Conservation (phyloP, 2,329 filamentous ascomycete species). For the Talaromyces sp. region DNA sequence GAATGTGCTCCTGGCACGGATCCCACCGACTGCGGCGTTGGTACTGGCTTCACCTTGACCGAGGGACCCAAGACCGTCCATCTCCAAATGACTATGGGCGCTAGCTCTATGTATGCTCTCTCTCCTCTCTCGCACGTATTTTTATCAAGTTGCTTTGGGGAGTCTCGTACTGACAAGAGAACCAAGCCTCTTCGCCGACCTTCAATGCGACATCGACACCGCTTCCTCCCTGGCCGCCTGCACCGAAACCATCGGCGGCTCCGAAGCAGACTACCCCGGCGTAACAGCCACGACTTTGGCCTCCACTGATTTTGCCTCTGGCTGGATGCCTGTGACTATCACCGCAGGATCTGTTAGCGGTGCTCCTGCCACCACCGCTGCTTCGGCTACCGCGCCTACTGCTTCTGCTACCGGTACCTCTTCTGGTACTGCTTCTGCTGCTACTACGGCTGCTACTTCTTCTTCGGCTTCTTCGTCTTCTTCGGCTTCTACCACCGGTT, state of each 20-base stretch:
- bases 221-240: constrained; percentile 1
- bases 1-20: neutral
- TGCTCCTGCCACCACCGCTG: neutral
- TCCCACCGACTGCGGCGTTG: constrained; percentile 7
- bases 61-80: constrained; percentile 7
- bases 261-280: constrained; percentile 1
- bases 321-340: neutral
- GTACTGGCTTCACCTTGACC: neutral
- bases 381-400: constrained; percentile 7
- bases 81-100: neutral
- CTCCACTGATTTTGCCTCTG: neutral
- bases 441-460: neutral
- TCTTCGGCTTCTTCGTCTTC: neutral
- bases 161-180: neutral
- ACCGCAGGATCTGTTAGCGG: neutral
- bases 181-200: neutral
- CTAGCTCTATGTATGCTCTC: neutral
- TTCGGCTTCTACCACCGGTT: neutral
- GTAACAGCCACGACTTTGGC: neutral
- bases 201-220: neutral
- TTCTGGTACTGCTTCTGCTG: neutral
- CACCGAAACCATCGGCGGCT: constrained; percentile 1
- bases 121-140: no score
- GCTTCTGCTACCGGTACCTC: constrained; percentile 1
- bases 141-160: no score